Evolutionary conservation across 805 yeast genomes (phyloP).

Genomic region (Candida endomychidarum): DNA sequence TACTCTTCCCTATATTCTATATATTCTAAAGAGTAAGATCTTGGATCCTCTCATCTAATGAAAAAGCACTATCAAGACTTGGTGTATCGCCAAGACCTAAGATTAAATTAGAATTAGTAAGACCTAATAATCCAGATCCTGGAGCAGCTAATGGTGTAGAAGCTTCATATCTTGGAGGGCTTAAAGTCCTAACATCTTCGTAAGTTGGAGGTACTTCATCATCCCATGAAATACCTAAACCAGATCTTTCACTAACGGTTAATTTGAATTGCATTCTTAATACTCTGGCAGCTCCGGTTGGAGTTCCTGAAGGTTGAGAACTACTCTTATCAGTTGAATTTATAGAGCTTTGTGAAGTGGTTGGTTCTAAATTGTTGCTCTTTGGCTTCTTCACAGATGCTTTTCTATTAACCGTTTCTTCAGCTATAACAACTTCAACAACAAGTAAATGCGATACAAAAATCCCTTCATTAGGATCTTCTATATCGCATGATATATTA

Average conservation of each 20-base stretch:
- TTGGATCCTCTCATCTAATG: slow-evolving; percentile 33
- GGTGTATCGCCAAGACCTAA: slow-evolving; percentile 48
- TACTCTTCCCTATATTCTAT: not conserved
- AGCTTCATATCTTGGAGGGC: slow-evolving; percentile 77
- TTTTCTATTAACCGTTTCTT: slow-evolving; percentile 54
- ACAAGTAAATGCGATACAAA: slow-evolving; percentile 73
- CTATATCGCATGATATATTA: slow-evolving; percentile 75
- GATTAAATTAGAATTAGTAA: slow-evolving; percentile 11
- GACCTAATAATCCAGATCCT: not conserved
- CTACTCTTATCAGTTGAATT: slow-evolving; percentile 7
- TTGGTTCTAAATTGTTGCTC: slow-evolving; percentile 27
- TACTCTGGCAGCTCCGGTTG: slow-evolving; percentile 95
- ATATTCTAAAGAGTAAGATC: slow-evolving; percentile 26
- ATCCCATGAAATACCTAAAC: slow-evolving; percentile 97
- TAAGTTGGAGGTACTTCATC: slow-evolving; percentile 98
- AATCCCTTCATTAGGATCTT: slow-evolving; percentile 78
- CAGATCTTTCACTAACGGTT: slow-evolving; percentile 84
- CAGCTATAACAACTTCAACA: slow-evolving; percentile 92
- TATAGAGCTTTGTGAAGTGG: slow-evolving; percentile 22
- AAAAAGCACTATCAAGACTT: slow-evolving; percentile 26
- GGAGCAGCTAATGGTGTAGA: slow-evolving; percentile 21
- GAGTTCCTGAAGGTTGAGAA: slow-evolving; percentile 51
- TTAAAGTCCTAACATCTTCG: slow-evolving; percentile 74
- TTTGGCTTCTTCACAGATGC: slow-evolving; percentile 6
- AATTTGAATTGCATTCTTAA: slow-evolving; percentile 91